Evolutionary conservation across 2,329 filamentous ascomycete genomes (phyloP).

Genomic region (Gaeumannomyces sp.): DNA sequence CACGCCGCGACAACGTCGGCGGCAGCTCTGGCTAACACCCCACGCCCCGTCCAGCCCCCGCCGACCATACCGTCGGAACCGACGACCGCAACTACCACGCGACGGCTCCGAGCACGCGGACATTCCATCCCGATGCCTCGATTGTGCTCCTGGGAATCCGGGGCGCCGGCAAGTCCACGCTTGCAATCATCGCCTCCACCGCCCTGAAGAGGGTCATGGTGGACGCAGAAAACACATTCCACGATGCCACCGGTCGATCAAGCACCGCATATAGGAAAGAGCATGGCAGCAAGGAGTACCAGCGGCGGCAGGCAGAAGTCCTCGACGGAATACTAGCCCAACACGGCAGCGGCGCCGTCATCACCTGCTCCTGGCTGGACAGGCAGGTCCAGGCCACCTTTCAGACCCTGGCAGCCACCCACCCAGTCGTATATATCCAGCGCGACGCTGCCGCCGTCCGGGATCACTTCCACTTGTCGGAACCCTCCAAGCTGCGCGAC

Average conservation of each 20-base stretch:
- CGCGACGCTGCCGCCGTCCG: slow-evolving; percentile 61
- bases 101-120: slow-evolving; percentile 15
- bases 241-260: slow-evolving; percentile 55
- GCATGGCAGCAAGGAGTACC: slow-evolving; percentile 57
- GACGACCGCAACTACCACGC: slow-evolving; percentile 11
- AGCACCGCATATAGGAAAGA: slow-evolving; percentile 57
- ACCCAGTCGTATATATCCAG: slow-evolving; percentile 66
- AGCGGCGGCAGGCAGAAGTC: slow-evolving; percentile 55
- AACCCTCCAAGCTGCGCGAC: slow-evolving; percentile 49
- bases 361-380: slow-evolving; percentile 69
- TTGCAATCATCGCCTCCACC: slow-evolving; percentile 69
- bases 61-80: neutral
- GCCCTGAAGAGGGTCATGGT: slow-evolving; percentile 63
- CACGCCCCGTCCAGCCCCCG: no score
- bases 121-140: slow-evolving; percentile 57
- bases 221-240: slow-evolving; percentile 63
- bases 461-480: slow-evolving; percentile 51
- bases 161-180: slow-evolving; percentile 68
- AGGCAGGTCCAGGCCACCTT: slow-evolving; percentile 54
- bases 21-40: no score
- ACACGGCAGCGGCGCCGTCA: slow-evolving; percentile 56
- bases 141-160: slow-evolving; percentile 68
- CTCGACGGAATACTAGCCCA: slow-evolving; percentile 52
- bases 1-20: no score
- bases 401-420: slow-evolving; percentile 53